Conservation (phyloP, 2,329 filamentous ascomycete genomes). For the Sphaerulina vaccinii region DNA sequence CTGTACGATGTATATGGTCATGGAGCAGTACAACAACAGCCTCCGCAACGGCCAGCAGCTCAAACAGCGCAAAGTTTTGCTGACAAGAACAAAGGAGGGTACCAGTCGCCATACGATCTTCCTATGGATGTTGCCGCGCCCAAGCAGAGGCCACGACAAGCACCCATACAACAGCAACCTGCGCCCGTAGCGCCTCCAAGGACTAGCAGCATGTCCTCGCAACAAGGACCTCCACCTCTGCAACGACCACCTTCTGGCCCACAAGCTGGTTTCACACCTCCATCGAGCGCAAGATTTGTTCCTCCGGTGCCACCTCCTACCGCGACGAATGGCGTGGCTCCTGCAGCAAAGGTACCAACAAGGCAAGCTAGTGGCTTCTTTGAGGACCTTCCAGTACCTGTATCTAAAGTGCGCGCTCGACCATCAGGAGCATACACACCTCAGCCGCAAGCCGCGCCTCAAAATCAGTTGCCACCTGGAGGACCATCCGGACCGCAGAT, state of each 20-base stretch:
- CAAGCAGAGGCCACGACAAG: conserved; percentile 52
- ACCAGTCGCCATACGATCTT: conserved; percentile 90
- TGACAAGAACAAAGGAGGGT: conserved; percentile 86
- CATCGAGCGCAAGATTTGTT: conserved; percentile 40
- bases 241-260: conserved; percentile 14
- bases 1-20: conserved; percentile 36
- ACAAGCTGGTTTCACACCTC: conserved; percentile 37
- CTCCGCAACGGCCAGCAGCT: conserved; percentile 51
- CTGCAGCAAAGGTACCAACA: conserved; percentile 9
- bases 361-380: conserved; percentile 47
- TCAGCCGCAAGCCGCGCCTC: conserved; percentile 21
- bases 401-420: conserved; percentile 41
- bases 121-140: conserved; percentile 81
- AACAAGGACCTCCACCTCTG: conserved; percentile 10
- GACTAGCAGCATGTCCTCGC: conserved; percentile 54
- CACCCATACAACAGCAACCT: conserved; percentile 23
- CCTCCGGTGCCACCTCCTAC: conserved; percentile 16
- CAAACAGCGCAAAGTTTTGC: conserved; percentile 71
- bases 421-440: conserved; percentile 32
- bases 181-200: conserved; percentile 54
- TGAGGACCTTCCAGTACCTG: conserved; percentile 49
- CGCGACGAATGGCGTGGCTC: conserved; percentile 11
- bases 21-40: conserved; percentile 20
- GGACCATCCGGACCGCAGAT: conserved; percentile 20
- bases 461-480: conserved; percentile 16